phyloP scores from a whole-genome alignment of 768 basidiomycete genomes.

The Panaeolus cyanescens region DNA sequence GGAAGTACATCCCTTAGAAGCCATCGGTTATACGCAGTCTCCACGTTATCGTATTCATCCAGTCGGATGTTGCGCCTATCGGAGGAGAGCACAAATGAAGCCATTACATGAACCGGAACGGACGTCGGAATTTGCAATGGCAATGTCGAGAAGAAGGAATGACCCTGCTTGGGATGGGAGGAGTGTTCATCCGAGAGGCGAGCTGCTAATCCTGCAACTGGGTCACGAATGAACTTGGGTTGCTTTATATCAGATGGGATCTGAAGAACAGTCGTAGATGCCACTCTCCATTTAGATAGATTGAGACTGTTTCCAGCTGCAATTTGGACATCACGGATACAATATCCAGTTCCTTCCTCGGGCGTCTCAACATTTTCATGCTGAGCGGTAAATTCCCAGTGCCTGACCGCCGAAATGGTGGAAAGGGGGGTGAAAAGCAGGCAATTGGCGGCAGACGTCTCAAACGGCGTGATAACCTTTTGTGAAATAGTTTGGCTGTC shows the following conservation, averaged over 20 bases:
- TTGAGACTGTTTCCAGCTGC: background rate
- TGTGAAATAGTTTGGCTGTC: slow-evolving; percentile 12
- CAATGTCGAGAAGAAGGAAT: slow-evolving; percentile 41
- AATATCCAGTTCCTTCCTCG: slow-evolving; percentile 8
- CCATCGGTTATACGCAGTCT: slow-evolving; percentile 45
- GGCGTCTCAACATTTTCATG: background rate
- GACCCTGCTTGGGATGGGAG: background rate
- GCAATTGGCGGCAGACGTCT: slow-evolving; percentile 31
- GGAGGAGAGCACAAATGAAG: slow-evolving; percentile 46
- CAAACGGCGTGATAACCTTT: slow-evolving; percentile 33
- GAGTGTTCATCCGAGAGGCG: slow-evolving; percentile 7
- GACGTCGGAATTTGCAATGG: slow-evolving; percentile 40
- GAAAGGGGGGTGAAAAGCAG: slow-evolving; percentile 43
- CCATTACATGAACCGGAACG: slow-evolving; percentile 48
- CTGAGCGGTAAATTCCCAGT: background rate
- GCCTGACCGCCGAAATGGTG: background rate
- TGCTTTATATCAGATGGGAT: slow-evolving; percentile 7
- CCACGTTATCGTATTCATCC: slow-evolving; percentile 33
- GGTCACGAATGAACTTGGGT: background rate
- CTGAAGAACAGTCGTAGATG: slow-evolving; percentile 8
- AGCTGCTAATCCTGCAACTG: slow-evolving; percentile 32
- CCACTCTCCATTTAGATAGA: slow-evolving; percentile 14
- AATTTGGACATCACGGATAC: slow-evolving; percentile 10
- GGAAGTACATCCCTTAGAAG: slow-evolving; percentile 37
- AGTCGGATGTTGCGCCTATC: slow-evolving; percentile 46